Base-by-base conservation (phyloP, 2,329 filamentous ascomycete genomes). In the Ceratocystis harringtonii region DNA sequence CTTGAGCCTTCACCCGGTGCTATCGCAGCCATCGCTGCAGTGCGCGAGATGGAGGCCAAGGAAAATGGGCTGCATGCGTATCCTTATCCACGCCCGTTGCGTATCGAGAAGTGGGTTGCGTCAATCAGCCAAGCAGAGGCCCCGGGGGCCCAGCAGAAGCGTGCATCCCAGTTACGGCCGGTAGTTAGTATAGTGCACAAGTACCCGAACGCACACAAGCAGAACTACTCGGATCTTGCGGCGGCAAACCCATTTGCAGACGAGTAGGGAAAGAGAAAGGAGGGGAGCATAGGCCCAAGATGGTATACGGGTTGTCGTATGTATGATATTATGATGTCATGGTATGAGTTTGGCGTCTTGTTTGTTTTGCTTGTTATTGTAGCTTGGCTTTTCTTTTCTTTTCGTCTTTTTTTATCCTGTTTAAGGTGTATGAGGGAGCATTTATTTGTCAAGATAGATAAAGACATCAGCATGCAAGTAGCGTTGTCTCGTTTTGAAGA, bases 141-240 rank as follows among this genome's bases (percentile, higher is more conserved):
- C 44, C 52, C 41, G 36, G 30, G 36, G 55, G 25, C 55, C 7
- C 48, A 43, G 52, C 50, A 15, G 17, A 48, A 25, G 7, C 62
- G 36, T 28, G 22, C 36, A 41, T 15, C 28, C 5, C 30, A 41
- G 8, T 22, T 65, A 58, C 57, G 63, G 19, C 55, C 66, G 48
- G 30, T 48, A 8, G 45, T 65, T 8, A 68, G 66, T 48, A 63
- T 69, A 5, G 63, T 69, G 25, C 62, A 32, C 52, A 65, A 65
- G 63, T 68, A 69, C 50, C 68, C 68, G 22, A n/a, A 60, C 22
- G 68, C 68, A 25, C 63, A 68, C 22, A 44, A 67, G 36, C 68
- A 69, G 61, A 63, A 69, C 62, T 69, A 69, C 58, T 62, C 67
- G 15, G 67, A 69, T 19, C 67, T 69, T 48, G 67, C 68, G 1